Evolutionary conservation across 805 yeast species (phyloP).

Genomic region (Wickerhamomyces bovis): DNA sequence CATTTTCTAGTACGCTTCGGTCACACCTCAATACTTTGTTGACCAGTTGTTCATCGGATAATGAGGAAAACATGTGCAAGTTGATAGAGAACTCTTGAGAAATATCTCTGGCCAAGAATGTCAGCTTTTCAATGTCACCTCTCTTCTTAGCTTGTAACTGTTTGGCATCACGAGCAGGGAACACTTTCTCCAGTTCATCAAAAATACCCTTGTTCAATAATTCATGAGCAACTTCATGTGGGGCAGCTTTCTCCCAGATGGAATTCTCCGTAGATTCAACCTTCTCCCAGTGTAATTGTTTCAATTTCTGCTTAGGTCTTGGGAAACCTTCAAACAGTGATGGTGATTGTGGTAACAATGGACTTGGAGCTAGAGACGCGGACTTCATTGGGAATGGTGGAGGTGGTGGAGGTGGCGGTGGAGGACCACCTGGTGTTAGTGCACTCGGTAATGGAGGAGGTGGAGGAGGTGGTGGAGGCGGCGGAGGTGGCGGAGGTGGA

Average conservation of each 20-base stretch:
- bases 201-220: constrained; percentile 73
- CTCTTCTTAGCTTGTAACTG: constrained; percentile 36
- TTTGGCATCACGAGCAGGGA: constrained; percentile 68
- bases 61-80: constrained; percentile 64
- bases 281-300: constrained; percentile 97
- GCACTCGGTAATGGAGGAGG: constrained; percentile 31
- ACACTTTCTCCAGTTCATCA: constrained; percentile 76
- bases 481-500: constrained; percentile 23
- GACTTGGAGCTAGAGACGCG: constrained; percentile 10
- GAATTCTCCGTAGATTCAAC: constrained; percentile 79
- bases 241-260: constrained; percentile 70
- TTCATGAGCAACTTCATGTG: constrained; percentile 48
- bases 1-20: constrained; percentile 57
- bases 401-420: constrained; percentile 29
- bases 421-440: constrained; percentile 19
- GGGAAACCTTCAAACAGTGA: constrained; percentile 9
- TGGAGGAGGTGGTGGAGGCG: constrained; percentile 26
- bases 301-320: constrained; percentile 47
- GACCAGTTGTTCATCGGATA: constrained; percentile 62
- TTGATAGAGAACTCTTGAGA: constrained; percentile 96
- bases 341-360: constrained; percentile 14
- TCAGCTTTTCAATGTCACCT: constrained; percentile 31
- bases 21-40: constrained; percentile 72
- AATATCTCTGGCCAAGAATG: constrained; percentile 74
- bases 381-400: constrained; percentile 17